Base-by-base conservation (phyloP, 2,329 filamentous ascomycete genomes). In the Colletotrichum truncatum region DNA sequence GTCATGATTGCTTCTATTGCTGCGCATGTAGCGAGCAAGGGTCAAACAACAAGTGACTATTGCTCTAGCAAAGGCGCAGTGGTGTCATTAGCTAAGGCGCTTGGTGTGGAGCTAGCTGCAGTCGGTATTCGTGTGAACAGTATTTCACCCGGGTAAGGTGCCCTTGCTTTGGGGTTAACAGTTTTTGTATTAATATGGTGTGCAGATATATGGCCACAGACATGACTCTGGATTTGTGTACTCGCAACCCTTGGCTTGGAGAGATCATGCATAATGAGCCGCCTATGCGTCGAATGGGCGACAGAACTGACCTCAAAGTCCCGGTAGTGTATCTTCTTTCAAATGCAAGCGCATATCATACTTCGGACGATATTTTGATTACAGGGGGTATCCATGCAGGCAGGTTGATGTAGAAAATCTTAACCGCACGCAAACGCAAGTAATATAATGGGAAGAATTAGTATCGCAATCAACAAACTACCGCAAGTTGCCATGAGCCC, bases 61-160 rank as follows among this genome's bases (percentile, higher is more conserved):
- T 81, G 78, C 56, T 79, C 81, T 3, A 79, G 76, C 41, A 85
- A 85, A 67, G 80, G 79, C 9, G 83, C 81, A 0, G 81, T 83
- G 6, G 73, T 80, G 9, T 74, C 78, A 41, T 73, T 86, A 45
- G 84, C 82, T 7, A 81, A 79, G 34, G 68, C 67, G 12, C 68
- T 80, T 2, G 76, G 74, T 3, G 73, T 75, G 4, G 77, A 80
- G 67, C 51, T 54, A 26, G 51, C 51, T 12, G 51, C 32, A 12
- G 18, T 4, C 18, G 36, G 36, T 2, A 75, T 76, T 26, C 69
- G 74, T 2, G 73, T 75, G 9, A 78, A 78, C 54, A 71, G 70
- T 14, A 76, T 78, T 7, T 78, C 75, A 25, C 76, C 77, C 16
- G 76, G 76, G 68, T 77, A 71, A 59, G 67, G 61, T 1, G 25